phyloP scores from a whole-genome alignment of 1,139 yeast species.

The Blastobotrys arbuscula region DNA sequence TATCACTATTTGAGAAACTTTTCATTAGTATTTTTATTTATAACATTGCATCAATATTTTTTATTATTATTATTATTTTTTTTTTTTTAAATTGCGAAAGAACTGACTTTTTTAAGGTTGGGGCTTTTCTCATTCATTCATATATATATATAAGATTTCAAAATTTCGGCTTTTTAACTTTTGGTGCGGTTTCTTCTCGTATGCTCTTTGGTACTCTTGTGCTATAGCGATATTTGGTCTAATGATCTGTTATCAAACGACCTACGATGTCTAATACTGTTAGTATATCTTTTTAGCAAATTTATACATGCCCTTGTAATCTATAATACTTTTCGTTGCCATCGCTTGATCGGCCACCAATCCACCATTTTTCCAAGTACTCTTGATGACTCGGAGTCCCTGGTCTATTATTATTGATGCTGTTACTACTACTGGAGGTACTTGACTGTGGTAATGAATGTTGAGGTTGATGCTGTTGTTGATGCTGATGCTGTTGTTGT shows the following conservation, averaged over 20 bases:
- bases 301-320: conserved; percentile 24
- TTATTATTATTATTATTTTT: conserved; percentile 1
- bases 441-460: background rate
- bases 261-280: conserved; percentile 7
- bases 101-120: no score
- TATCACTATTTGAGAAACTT: background rate
- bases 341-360: conserved; percentile 31
- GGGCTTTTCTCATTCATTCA: no score
- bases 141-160: no score
- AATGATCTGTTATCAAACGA: conserved; percentile 30
- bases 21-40: background rate
- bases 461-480: conserved; percentile 10
- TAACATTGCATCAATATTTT: background rate
- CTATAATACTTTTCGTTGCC: conserved; percentile 31
- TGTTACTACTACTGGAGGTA: background rate
- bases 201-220: no score
- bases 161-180: no score
- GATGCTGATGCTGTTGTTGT: conserved; percentile 13
- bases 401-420: background rate
- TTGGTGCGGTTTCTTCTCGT: no score
- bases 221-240: conserved; percentile 28
- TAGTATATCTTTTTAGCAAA: background rate
- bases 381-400: conserved; percentile 6
- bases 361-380: conserved; percentile 30
- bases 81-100: background rate